Evolutionary conservation across 176 grass and related monocot genomes (phyloP), one percentile per base, ranked within the genome.

Genomic region (Rhynchospora breviuscula): DNA sequence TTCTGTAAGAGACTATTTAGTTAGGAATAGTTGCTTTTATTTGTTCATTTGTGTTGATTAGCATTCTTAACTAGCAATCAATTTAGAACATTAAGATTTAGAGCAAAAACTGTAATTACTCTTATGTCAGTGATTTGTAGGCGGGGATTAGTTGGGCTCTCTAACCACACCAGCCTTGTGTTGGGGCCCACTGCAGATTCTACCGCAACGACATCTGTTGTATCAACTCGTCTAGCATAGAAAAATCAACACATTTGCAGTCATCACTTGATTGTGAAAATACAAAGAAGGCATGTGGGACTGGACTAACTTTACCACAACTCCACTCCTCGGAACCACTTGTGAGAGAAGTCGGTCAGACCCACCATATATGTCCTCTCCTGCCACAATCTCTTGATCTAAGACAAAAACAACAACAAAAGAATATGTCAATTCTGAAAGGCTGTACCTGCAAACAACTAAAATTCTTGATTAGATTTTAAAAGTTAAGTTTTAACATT

Each of bases 131-230:
- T 95, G 83, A 98, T 95, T 65, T 98, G 93, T 78, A 88, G 93
- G 53, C 96, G 96, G 40, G 96, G 96, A 78, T 98, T 98, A 52
- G 96, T 98, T 60, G 96, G 96, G 84, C 96, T 98, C 81, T 98
- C 96, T 84, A 98, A 81, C 96, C 96, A 98, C 44, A 98, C 93
- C 68, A 93, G 85, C 78, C 76, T 98, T 77, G 96, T 98, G 58
- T 59, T 62, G 23, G 88, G 88, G 12, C 91, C 89, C 81, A 95
- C 82, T 89, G 93, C 88, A 81, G 87, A 86, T 69, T 33, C 48
- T n/a, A 91, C 91, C 53, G 95, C 91, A 25, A 71, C 79, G 78
- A 95, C 77, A 64, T 93, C 86, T 6, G 91, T 88, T 67, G 91
- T 98, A 79, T 98, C 90, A 23, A 98, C 89, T 63, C 96, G 90